phyloP scores from a whole-genome alignment of 345 rosid genomes.

The Salix brachista region DNA sequence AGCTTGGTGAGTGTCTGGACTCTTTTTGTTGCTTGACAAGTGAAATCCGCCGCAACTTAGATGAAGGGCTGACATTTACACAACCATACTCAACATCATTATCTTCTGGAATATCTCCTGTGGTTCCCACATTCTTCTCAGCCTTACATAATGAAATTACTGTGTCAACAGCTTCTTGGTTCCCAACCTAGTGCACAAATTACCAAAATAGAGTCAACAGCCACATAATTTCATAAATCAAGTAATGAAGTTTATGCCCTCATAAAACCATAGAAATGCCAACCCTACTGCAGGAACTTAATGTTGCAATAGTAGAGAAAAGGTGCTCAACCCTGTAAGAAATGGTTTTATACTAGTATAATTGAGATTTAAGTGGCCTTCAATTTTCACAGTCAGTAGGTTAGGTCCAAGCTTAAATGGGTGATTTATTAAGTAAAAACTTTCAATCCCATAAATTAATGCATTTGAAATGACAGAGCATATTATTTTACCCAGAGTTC shows the following conservation, averaged over 20 bases:
- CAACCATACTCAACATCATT: slow-evolving; percentile 31
- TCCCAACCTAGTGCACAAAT: slow-evolving; percentile 42
- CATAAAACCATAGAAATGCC: neutral
- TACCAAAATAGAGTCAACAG: slow-evolving; percentile 6
- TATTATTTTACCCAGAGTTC: neutral
- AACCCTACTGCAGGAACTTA: neutral
- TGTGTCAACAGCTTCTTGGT: slow-evolving; percentile 68
- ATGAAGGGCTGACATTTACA: slow-evolving; percentile 64
- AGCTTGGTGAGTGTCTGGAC: slow-evolving; percentile 33
- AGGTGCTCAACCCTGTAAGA: neutral
- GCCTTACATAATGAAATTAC: slow-evolving; percentile 28
- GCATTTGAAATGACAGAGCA: neutral
- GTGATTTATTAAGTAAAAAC: too few relatives aligned
- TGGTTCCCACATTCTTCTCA: slow-evolving; percentile 30
- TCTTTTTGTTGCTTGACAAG: slow-evolving; percentile 45
- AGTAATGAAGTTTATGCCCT: neutral
- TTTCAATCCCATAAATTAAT: too few relatives aligned
- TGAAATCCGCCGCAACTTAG: slow-evolving; percentile 53
- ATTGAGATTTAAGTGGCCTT: neutral
- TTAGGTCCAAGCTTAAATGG: too few relatives aligned
- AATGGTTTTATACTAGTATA: neutral
- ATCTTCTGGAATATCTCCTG: slow-evolving; percentile 16
- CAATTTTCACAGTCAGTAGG: neutral
- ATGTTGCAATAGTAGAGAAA: neutral
- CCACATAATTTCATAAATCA: neutral